Conservation (phyloP, 1,139 yeast genomes). For the Yamadazyma aaseri region DNA sequence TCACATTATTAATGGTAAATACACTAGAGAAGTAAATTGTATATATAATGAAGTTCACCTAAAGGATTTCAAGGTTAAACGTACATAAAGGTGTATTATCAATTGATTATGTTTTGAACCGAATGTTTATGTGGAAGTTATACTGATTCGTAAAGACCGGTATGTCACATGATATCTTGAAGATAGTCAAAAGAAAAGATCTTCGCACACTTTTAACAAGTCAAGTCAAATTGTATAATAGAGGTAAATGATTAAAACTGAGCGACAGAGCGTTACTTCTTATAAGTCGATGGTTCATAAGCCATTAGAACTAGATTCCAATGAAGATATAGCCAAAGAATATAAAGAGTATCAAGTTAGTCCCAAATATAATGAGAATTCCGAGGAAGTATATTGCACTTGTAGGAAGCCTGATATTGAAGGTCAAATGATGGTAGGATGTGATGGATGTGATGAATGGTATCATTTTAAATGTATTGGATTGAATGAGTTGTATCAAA, state of each 20-base stretch:
- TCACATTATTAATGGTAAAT: too few relatives aligned
- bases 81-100: too few relatives aligned
- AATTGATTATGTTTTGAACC: too few relatives aligned
- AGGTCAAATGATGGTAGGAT: constrained; percentile 79
- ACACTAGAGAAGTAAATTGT: too few relatives aligned
- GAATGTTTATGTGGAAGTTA: too few relatives aligned
- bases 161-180: too few relatives aligned
- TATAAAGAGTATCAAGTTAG: constrained; percentile 44
- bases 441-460: constrained; percentile 97
- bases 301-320: constrained; percentile 18
- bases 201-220: too few relatives aligned
- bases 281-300: constrained; percentile 11
- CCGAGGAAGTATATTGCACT: constrained; percentile 72
- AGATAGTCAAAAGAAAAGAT: too few relatives aligned
- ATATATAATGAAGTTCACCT: too few relatives aligned
- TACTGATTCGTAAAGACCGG: too few relatives aligned
- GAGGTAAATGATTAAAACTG: neutral
- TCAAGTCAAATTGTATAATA: too few relatives aligned
- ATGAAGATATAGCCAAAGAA: constrained; percentile 45
- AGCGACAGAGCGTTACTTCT: neutral
- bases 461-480: constrained; percentile 81
- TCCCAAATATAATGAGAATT: constrained; percentile 44
- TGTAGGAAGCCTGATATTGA: constrained; percentile 82
- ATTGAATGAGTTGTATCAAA: constrained; percentile 51
- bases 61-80: too few relatives aligned